phyloP scores from a whole-genome alignment of 176 grass and related monocot species.

The Chloris gayana region DNA sequence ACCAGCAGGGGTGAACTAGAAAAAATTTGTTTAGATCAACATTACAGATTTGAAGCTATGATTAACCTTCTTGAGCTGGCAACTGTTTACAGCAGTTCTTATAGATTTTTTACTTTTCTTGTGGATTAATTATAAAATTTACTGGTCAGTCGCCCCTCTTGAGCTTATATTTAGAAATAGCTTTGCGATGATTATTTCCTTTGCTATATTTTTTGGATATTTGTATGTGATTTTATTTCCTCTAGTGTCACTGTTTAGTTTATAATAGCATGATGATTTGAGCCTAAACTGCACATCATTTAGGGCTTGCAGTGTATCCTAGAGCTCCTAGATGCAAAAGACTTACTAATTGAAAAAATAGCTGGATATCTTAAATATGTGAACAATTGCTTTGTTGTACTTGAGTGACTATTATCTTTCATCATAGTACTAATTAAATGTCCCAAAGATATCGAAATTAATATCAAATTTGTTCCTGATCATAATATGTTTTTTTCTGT shows the following conservation, averaged over 20 bases:
- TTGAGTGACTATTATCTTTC: neutral
- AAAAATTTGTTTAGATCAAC: neutral
- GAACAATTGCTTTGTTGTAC: neutral
- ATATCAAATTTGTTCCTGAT: neutral
- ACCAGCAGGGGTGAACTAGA: neutral
- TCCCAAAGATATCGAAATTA: neutral
- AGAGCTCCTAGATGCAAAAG: too few species aligned
- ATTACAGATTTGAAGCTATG: neutral
- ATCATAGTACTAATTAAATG: slow-evolving; percentile 2
- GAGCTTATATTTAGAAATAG: neutral
- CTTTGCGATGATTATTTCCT: neutral
- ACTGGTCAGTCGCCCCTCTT: neutral
- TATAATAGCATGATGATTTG: neutral
- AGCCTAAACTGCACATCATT: neutral
- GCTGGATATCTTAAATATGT: neutral
- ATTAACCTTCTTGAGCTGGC: neutral
- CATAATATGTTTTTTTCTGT: neutral
- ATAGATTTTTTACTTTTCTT: neutral
- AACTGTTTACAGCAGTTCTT: neutral
- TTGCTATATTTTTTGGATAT: neutral
- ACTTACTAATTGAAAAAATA: neutral
- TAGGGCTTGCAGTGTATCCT: neutral
- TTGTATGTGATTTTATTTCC: neutral
- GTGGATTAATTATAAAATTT: neutral
- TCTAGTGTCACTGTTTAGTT: neutral